Percentiles rank a stretch among this genome's conserved stretches.
Conservation (phyloP, 257 asterid species). For the Solanum bukasovii region DNA sequence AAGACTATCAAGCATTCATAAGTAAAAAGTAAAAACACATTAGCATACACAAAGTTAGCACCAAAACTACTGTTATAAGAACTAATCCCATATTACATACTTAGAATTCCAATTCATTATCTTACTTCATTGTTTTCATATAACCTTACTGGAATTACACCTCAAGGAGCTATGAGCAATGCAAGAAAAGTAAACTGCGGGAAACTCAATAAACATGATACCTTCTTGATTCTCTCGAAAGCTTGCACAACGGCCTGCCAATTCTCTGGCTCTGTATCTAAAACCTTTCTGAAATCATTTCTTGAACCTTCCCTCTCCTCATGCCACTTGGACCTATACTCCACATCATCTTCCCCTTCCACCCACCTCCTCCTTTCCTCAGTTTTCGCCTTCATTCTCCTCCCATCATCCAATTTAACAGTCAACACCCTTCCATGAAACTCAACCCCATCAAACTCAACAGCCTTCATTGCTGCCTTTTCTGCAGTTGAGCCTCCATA, state of each 20-base stretch:
- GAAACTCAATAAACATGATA: slow-evolving; percentile 12
- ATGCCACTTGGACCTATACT: slow-evolving; percentile 73
- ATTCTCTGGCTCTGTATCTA: slow-evolving; percentile 78
- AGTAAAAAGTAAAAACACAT: background rate
- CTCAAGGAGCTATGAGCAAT: background rate
- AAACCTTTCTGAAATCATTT: slow-evolving; percentile 49
- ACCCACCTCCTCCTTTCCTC: slow-evolving; percentile 49
- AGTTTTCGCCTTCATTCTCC: slow-evolving; percentile 39
- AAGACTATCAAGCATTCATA: background rate
- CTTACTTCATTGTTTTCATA: background rate
- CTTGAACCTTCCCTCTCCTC: slow-evolving; percentile 76
- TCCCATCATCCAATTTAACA: slow-evolving; percentile 87
- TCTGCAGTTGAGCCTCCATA: slow-evolving; percentile 62
- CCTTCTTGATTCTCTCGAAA: slow-evolving; percentile 90
- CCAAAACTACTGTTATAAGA: background rate
- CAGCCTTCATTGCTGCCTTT: slow-evolving; percentile 86
- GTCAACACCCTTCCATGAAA: slow-evolving; percentile 85
- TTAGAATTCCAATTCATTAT: background rate
- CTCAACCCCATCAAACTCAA: slow-evolving; percentile 93
- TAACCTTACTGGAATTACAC: background rate
- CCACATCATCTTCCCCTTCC: slow-evolving; percentile 38
- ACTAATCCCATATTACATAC: background rate
- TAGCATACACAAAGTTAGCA: background rate
- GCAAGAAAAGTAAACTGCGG: background rate
- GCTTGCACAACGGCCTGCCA: slow-evolving; percentile 89